Evolutionary conservation across 2,329 filamentous ascomycete genomes (phyloP), one percentile per base, ranked within the genome.

Genomic region (Colletotrichum falcatum): DNA sequence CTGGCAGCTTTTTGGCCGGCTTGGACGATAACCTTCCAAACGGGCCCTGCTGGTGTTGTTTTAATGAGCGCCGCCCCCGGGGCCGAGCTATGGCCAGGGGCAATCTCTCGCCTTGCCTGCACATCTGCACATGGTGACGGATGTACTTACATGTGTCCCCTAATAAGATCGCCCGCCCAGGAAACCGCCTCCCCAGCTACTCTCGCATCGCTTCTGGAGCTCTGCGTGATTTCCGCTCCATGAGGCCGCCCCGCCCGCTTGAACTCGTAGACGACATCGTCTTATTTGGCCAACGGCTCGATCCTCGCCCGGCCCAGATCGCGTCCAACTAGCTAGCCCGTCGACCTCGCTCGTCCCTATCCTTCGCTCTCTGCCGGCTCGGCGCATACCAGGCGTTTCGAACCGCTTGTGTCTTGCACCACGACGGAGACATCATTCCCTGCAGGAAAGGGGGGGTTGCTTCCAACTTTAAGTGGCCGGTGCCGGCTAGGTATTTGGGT

Each of bases 231-330:
- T 67, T 71, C 65, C 64, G 68, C 33, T 14, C 64, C 28, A 67
- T 63, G 58, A 68, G 30, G 42, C n/a, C 51, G 65, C 68, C 65
- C 58, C 64, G 58, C 68, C 37, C 37, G 68, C 68, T 67, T 71
- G 66, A 44, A 66, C 56, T 68, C 58, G 51, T 49, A 68, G 64
- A 61, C 62, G 62, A 70, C 56, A 56, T 70, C 62, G 66, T 66
- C 49, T 70, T 70, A 66, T 66, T 70, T 70, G 46, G 46, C 66
- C 66, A 60, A 55, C 54, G 61, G 61, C 55, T 66, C 39, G 23
- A 61, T 49, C n/a, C 30, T 46, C 61, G 26, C 49, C 39, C 55
- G 60, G 44, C 30, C 44, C n/a, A 44, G n/a, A n/a, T n/a, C n/a
- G n/a, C n/a, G n/a, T n/a, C n/a, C n/a, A n/a, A n/a, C n/a, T n/a